Base-by-base conservation (phyloP, 2,329 filamentous ascomycete genomes). In the Sporothrix mexicana region DNA sequence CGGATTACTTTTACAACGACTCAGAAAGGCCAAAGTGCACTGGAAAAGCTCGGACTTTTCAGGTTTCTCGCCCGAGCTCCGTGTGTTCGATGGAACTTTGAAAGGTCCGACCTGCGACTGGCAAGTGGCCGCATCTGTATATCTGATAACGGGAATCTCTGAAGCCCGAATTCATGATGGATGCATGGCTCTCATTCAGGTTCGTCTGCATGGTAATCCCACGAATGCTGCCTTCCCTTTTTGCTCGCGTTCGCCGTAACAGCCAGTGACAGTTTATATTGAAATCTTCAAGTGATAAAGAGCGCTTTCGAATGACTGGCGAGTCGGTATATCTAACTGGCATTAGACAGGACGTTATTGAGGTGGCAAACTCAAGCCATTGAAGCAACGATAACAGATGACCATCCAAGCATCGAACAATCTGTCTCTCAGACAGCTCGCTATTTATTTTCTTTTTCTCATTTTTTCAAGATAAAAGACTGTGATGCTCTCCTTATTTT, bases 291-390 rank as follows among this genome's bases (percentile, higher is more conserved):
- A 36, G 30, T 36, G 30, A 45, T 23, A n/a, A 43, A 41, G 17
- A 43, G 41, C n/a, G 61, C 61, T 66, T 66, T 66, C 20, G 17
- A 64, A 66, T 25, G 61, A 25, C 25, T 66, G 61, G 61, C 41
- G 12, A 7, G 61, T 47, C 41, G n/a, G 25, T 66, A 66, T 43
- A 43, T 45, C 59, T n/a, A n/a, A 1, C 30, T 23, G 10, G 13
- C 7, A 36, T 36, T 36, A 7, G 30, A 7, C n/a, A 36, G 30
- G 30, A 36, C 7, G 30, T 36, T 36, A 7, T 36, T 36, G 30
- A 36, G 30, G 30, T 36, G 30, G 7, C 30, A 36, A 6, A 5
- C 7, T 4, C 30, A 36, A 6, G 30, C 30, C 30, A 36, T 36
- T 4, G 5, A 36, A 36, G 30, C 30, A 4, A 36, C 5, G 30